A percentile compares a stretch with the other conserved stretches of the same genome.
Conservation (phyloP, 768 basidiomycete genomes). For the Panus rudis region DNA sequence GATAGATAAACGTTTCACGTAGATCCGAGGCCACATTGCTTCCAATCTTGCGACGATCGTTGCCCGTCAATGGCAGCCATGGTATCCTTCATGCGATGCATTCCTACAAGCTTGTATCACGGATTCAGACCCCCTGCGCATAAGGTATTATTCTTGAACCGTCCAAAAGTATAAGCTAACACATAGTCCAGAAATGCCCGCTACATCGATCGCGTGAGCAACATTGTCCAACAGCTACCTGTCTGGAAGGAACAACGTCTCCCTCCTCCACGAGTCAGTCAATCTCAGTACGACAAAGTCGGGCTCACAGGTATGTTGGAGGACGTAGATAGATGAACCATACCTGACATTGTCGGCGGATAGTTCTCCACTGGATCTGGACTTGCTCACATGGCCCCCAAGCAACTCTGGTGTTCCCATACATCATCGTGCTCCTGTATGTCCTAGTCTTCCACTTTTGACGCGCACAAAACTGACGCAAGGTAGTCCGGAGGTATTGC, state of each 20-base stretch:
- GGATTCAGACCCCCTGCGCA: slow-evolving; percentile 49
- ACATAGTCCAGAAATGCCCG: slow-evolving; percentile 37
- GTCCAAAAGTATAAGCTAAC: slow-evolving; percentile 8
- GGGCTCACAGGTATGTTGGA: slow-evolving; percentile 70
- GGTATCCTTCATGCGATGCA: slow-evolving; percentile 46
- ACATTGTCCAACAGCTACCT: slow-evolving; percentile 54
- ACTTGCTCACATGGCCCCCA: slow-evolving; percentile 66
- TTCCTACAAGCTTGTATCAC: slow-evolving; percentile 50
- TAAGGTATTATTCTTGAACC: slow-evolving; percentile 36
- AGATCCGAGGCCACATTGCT: slow-evolving; percentile 70
- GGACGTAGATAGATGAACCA: neutral
- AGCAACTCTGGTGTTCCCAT: slow-evolving; percentile 71
- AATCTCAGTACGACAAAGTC: slow-evolving; percentile 88
- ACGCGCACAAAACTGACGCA: slow-evolving; percentile 7
- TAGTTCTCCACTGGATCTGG: slow-evolving; percentile 82
- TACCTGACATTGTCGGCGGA: slow-evolving; percentile 2
- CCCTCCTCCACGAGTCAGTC: slow-evolving; percentile 78
- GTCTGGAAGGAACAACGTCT: slow-evolving; percentile 70
- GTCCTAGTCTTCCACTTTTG: slow-evolving; percentile 19
- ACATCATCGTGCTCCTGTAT: slow-evolving; percentile 69
- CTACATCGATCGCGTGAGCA: slow-evolving; percentile 49
- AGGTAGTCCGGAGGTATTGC: slow-evolving; percentile 77
- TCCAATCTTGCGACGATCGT: slow-evolving; percentile 54
- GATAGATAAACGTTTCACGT: neutral
- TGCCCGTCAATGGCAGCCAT: slow-evolving; percentile 61